Percentiles rank a stretch among this genome's conserved stretches.
Conservation (phyloP, 169 alveolate genomes). For the Eimeria praecox region DNA sequence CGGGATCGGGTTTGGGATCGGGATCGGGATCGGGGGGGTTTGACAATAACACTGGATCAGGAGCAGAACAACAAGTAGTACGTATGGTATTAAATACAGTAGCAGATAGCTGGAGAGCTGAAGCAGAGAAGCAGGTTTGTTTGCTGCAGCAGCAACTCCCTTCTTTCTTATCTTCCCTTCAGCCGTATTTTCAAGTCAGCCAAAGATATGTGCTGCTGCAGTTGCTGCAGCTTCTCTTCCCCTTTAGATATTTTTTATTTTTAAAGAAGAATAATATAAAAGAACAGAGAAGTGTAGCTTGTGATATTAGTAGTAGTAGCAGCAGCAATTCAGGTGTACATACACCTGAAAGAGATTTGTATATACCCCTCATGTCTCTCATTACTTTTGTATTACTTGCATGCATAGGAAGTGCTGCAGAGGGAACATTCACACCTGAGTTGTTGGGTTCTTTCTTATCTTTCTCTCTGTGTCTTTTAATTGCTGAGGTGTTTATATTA, state of each 20-base stretch:
- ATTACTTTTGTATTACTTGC: constrained; percentile 56
- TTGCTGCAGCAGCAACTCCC: constrained; percentile 40
- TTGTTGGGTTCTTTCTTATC: constrained; percentile 51
- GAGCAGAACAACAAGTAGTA: constrained; percentile 27
- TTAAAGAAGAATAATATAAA: no score
- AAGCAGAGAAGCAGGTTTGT: constrained; percentile 34
- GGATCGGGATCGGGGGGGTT: no score
- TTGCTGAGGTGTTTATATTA: constrained; percentile 20
- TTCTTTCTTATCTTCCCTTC: not conserved
- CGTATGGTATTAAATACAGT: constrained; percentile 24
- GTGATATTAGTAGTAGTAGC: not conserved
- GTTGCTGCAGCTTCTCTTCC: no score
- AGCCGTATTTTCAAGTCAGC: constrained; percentile 63
- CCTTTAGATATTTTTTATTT: constrained; percentile 25
- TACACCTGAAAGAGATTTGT: constrained; percentile 37
- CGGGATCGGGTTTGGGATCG: no score
- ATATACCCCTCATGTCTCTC: constrained; percentile 70
- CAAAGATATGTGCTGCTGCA: no score
- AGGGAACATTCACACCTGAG: constrained; percentile 57
- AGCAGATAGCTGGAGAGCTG: not conserved
- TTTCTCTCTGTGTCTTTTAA: constrained; percentile 17
- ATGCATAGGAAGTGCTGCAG: constrained; percentile 19
- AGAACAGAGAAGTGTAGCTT: constrained; percentile 8
- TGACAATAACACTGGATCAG: no score
- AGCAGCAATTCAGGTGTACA: no score